Conservation (phyloP, 495 filamentous ascomycete species). For the Penicillium egyptiacum region DNA sequence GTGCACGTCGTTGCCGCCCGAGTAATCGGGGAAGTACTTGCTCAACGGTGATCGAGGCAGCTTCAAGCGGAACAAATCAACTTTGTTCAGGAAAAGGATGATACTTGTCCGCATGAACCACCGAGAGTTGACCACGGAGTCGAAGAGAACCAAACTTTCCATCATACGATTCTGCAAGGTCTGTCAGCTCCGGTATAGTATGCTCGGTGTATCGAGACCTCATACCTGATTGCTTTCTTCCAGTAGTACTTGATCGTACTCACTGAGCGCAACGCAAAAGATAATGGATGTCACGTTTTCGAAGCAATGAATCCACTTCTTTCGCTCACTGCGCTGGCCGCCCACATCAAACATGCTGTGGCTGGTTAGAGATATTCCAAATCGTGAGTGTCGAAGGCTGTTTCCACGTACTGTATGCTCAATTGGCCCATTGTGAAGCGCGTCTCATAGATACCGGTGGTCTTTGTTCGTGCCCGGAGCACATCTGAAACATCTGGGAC, state of each 20-base stretch:
- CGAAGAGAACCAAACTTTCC: slow-evolving; percentile 96
- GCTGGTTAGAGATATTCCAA: slow-evolving; percentile 15
- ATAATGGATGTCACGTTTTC: slow-evolving; percentile 99
- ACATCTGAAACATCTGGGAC: slow-evolving; percentile 92
- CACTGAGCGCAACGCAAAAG: slow-evolving; percentile 96
- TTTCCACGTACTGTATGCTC: slow-evolving; percentile 87
- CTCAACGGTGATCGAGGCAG: slow-evolving; percentile 82
- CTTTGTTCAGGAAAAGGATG: slow-evolving; percentile 97
- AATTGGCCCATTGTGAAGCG: slow-evolving; percentile 96
- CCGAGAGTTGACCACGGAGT: slow-evolving; percentile 96
- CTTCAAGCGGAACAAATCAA: slow-evolving; percentile 95
- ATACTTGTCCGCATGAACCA: slow-evolving; percentile 99
- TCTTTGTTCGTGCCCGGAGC: slow-evolving; percentile 92
- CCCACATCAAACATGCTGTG: slow-evolving; percentile 98
- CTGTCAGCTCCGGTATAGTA: slow-evolving; percentile 5
- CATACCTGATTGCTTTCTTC: slow-evolving; percentile 95
- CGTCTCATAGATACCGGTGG: slow-evolving; percentile 99
- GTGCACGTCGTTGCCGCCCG: slow-evolving; percentile 95
- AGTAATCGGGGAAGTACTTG: slow-evolving; percentile 97
- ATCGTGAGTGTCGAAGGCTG: neutral
- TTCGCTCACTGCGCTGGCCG: slow-evolving; percentile 92
- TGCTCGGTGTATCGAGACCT: neutral
- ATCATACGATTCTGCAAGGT: slow-evolving; percentile 88
- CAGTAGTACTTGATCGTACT: slow-evolving; percentile 95
- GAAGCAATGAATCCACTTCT: slow-evolving; percentile 99